Evolutionary conservation across 2,329 filamentous ascomycete species (phyloP).

Genomic region (Apiospora kogelbergensis): DNA sequence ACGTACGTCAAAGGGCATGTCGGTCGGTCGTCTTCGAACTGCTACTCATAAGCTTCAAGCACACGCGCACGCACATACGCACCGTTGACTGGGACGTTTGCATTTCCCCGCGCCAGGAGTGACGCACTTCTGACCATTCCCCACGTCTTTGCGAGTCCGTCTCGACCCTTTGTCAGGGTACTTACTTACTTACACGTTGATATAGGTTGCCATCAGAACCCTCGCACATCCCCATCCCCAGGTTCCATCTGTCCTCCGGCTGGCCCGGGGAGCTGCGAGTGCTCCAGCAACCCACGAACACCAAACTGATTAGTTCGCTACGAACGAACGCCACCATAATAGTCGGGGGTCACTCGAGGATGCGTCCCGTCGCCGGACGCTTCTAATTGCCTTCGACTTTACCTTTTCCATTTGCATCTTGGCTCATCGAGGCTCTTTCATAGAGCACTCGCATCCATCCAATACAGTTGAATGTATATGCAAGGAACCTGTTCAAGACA

Average conservation of each 20-base stretch:
- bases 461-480: not conserved
- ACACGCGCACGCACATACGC: not conserved
- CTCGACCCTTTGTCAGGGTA: not conserved
- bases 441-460: not conserved
- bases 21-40: not conserved
- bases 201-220: not conserved
- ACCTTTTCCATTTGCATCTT: not conserved
- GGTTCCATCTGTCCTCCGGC: not conserved
- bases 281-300: not conserved
- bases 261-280: not conserved
- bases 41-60: not conserved
- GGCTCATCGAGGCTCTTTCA: not conserved
- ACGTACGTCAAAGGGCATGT: not conserved
- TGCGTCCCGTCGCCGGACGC: not conserved
- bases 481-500: not conserved
- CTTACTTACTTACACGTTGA: not conserved
- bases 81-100: conserved; percentile 1
- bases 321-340: not conserved
- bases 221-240: not conserved
- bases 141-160: conserved; percentile 3
- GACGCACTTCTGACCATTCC: not conserved
- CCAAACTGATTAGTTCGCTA: not conserved
- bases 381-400: not conserved
- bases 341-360: not conserved
- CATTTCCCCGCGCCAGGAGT: conserved; percentile 1